phyloP scores from a whole-genome alignment of 495 filamentous ascomycete species.

The Lindgomyces ingoldianus region DNA sequence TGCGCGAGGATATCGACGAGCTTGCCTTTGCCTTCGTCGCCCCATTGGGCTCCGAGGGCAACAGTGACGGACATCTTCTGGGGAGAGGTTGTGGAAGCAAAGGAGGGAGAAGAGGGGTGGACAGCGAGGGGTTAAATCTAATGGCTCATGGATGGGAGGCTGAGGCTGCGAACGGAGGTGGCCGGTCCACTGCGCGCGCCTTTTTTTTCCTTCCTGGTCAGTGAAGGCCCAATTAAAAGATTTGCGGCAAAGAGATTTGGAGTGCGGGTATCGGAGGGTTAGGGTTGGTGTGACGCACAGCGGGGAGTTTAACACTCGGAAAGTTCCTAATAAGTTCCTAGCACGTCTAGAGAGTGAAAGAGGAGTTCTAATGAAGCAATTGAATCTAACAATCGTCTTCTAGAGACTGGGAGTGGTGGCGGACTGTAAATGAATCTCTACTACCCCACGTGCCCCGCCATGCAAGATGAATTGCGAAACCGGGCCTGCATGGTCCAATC shows the following conservation, averaged over 20 bases:
- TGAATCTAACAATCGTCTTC: no score
- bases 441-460: no score
- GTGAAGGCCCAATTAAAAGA: constrained; percentile 29
- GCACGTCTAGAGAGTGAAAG: no score
- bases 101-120: background rate
- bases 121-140: background rate
- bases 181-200: constrained; percentile 11
- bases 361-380: no score
- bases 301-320: background rate
- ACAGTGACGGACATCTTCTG: constrained; percentile 49
- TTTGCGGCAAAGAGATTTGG: constrained; percentile 11
- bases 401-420: no score
- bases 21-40: constrained; percentile 61
- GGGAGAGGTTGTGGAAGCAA: constrained; percentile 2
- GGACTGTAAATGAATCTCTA: no score
- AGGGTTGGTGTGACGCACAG: constrained; percentile 1
- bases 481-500: constrained; percentile 16
- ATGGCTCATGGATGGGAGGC: constrained; percentile 8
- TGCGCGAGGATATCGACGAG: constrained; percentile 38
- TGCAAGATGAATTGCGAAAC: constrained; percentile 24
- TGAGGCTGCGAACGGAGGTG: constrained; percentile 2
- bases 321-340: no score
- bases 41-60: constrained; percentile 65
- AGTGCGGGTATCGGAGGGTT: constrained; percentile 26
- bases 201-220: background rate